Percentiles rank a stretch among this genome's conserved stretches.
Evolutionary conservation across 2,329 filamentous ascomycete species (phyloP).

Genomic region (Aspergillus thermomutatus): DNA sequence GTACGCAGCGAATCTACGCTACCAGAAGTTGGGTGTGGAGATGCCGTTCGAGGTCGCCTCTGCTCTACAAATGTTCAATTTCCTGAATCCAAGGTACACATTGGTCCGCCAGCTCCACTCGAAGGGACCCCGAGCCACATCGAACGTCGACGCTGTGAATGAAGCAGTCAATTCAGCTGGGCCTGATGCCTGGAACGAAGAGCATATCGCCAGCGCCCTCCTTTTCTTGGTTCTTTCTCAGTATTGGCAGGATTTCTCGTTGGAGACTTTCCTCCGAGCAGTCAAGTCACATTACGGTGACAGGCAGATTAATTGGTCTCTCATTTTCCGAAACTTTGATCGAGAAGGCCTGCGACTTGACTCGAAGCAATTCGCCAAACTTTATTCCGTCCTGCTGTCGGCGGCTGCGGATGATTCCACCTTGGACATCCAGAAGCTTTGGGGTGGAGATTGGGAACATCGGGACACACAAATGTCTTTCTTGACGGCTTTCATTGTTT

Average conservation of each 20-base stretch:
- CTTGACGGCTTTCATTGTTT: slow-evolving; percentile 77
- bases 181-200: slow-evolving; percentile 67
- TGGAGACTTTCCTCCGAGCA: slow-evolving; percentile 63
- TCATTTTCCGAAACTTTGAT: slow-evolving; percentile 77
- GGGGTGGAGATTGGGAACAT: slow-evolving; percentile 85
- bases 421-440: slow-evolving; percentile 83
- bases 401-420: slow-evolving; percentile 60
- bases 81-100: slow-evolving; percentile 41
- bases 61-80: slow-evolving; percentile 44
- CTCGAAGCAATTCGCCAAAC: slow-evolving; percentile 71
- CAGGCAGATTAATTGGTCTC: slow-evolving; percentile 60
- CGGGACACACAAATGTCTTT: slow-evolving; percentile 91
- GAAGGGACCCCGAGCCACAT: slow-evolving; percentile 70
- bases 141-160: slow-evolving; percentile 67
- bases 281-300: slow-evolving; percentile 54
- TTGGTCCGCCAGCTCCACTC: slow-evolving; percentile 66
- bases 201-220: slow-evolving; percentile 77
- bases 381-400: slow-evolving; percentile 76
- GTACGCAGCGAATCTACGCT: slow-evolving; percentile 66
- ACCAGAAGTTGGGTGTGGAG: slow-evolving; percentile 55
- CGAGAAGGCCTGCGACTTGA: slow-evolving; percentile 72
- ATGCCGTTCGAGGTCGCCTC: slow-evolving; percentile 43
- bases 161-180: slow-evolving; percentile 57
- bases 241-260: slow-evolving; percentile 62
- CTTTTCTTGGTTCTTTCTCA: slow-evolving; percentile 65